Conservation (phyloP, 257 asterid species). For the Coffea eugenioides region DNA sequence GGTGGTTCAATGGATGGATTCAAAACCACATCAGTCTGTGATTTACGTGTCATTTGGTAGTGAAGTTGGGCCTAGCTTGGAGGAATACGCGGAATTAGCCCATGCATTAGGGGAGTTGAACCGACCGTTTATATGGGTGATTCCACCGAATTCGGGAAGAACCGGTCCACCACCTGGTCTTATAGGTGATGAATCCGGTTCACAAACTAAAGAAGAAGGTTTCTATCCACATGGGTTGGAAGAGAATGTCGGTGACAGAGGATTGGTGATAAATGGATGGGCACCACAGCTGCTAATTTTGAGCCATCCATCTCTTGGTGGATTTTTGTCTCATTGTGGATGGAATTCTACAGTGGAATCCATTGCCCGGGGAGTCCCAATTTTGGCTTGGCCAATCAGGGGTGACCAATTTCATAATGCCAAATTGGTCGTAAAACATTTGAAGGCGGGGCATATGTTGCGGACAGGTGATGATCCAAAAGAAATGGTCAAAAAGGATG, state of each 20-base stretch:
- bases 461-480: slow-evolving; percentile 31
- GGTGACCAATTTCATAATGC: slow-evolving; percentile 73
- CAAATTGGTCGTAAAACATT: slow-evolving; percentile 39
- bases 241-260: slow-evolving; percentile 45
- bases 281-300: slow-evolving; percentile 66
- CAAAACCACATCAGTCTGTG: slow-evolving; percentile 49
- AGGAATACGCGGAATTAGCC: slow-evolving; percentile 52
- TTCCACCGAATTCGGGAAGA: slow-evolving; percentile 53
- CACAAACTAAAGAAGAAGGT: slow-evolving; percentile 34
- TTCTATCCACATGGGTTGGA: slow-evolving; percentile 49
- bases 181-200: slow-evolving; percentile 24
- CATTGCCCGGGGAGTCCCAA: slow-evolving; percentile 54
- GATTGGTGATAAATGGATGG: slow-evolving; percentile 70
- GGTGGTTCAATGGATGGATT: slow-evolving; percentile 56
- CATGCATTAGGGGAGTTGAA: slow-evolving; percentile 46
- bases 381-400: slow-evolving; percentile 78
- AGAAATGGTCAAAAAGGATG: slow-evolving; percentile 41
- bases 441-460: slow-evolving; percentile 47
- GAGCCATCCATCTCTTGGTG: slow-evolving; percentile 59
- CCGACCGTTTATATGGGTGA: slow-evolving; percentile 66
- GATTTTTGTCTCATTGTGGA: slow-evolving; percentile 72
- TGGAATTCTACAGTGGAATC: slow-evolving; percentile 77
- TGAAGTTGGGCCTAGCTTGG: slow-evolving; percentile 58
- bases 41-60: slow-evolving; percentile 75
- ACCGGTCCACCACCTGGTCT: slow-evolving; percentile 39